These are phyloP conservation scores for Eremochloa ophiuroides DNA, from an alignment of 176 grass and related monocot genomes.

Conservation along the genomic window DNA sequence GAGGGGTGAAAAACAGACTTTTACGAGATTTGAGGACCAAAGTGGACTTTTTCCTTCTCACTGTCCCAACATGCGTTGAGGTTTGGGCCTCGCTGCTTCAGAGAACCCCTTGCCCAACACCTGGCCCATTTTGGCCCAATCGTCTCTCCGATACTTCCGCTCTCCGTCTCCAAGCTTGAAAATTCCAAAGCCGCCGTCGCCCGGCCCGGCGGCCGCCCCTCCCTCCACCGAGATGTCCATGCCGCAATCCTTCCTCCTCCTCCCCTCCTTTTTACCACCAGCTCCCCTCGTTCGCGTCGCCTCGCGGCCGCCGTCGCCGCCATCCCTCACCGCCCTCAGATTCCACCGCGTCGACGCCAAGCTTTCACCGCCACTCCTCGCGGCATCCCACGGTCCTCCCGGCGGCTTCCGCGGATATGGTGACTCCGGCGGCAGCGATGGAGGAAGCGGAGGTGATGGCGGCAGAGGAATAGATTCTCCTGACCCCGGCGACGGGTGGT, in stretches of 20 bases:
- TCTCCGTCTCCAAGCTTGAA: slow-evolving; percentile 4
- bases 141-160: not conserved
- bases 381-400: not conserved
- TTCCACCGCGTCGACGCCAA: slow-evolving; percentile 9
- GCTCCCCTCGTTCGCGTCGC: not conserved
- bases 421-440: not conserved
- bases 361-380: not conserved
- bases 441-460: not conserved
- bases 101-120: too few relatives aligned
- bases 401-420: slow-evolving; percentile 4
- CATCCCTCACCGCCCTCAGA: not conserved
- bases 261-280: slow-evolving; percentile 7
- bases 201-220: not conserved
- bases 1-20: too few relatives aligned
- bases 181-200: slow-evolving; percentile 21
- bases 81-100: too few relatives aligned
- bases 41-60: too few relatives aligned
- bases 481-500: slow-evolving; percentile 12
- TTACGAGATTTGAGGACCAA: too few relatives aligned
- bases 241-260: slow-evolving; percentile 28
- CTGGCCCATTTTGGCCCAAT: not conserved
- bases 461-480: slow-evolving; percentile 24
- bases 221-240: slow-evolving; percentile 21
- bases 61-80: too few relatives aligned
- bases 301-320: not conserved